Conservation (phyloP, 2,329 filamentous ascomycete species). For the Phialemoniopsis sp. region DNA sequence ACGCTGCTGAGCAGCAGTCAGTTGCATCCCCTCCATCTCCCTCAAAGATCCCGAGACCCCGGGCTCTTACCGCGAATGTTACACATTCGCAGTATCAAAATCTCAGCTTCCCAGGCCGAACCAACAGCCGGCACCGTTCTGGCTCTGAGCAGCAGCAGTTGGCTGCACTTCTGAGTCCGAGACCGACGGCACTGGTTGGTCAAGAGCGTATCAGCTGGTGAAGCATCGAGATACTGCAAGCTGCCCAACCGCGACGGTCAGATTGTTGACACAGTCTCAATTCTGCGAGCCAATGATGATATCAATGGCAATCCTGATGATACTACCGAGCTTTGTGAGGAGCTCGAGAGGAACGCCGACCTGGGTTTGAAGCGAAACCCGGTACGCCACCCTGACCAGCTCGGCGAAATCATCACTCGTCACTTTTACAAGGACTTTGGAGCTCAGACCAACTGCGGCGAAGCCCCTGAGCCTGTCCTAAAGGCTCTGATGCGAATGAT, state of each 20-base stretch:
- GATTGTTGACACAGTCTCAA: slow-evolving; percentile 46
- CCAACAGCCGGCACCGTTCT: too few relatives aligned
- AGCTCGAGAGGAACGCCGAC: slow-evolving; percentile 33
- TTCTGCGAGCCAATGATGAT: slow-evolving; percentile 51
- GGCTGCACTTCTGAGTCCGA: too few relatives aligned
- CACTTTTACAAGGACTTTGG: slow-evolving; percentile 57
- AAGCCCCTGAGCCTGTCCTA: slow-evolving; percentile 43
- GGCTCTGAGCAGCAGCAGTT: too few relatives aligned
- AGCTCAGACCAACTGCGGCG: slow-evolving; percentile 45
- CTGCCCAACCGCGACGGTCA: slow-evolving; percentile 37
- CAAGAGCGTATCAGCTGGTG: slow-evolving; percentile 23
- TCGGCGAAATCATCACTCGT: slow-evolving; percentile 28
- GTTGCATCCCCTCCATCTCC: too few relatives aligned
- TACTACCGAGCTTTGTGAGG: slow-evolving; percentile 55
- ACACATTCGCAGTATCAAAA: too few relatives aligned
- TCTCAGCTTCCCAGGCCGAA: too few relatives aligned
- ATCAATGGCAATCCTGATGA: slow-evolving; percentile 50
- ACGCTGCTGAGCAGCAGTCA: too few relatives aligned
- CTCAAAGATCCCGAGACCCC: too few relatives aligned
- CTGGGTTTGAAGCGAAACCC: slow-evolving; percentile 39
- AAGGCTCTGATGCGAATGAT: slow-evolving; percentile 46
- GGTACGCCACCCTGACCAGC: slow-evolving; percentile 23
- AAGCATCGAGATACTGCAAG: slow-evolving; percentile 7
- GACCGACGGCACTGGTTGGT: too few relatives aligned
- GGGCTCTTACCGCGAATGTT: too few relatives aligned